Base-by-base conservation (phyloP, 2,329 filamentous ascomycete genomes). In the Colletotrichum ledebouriae region DNA sequence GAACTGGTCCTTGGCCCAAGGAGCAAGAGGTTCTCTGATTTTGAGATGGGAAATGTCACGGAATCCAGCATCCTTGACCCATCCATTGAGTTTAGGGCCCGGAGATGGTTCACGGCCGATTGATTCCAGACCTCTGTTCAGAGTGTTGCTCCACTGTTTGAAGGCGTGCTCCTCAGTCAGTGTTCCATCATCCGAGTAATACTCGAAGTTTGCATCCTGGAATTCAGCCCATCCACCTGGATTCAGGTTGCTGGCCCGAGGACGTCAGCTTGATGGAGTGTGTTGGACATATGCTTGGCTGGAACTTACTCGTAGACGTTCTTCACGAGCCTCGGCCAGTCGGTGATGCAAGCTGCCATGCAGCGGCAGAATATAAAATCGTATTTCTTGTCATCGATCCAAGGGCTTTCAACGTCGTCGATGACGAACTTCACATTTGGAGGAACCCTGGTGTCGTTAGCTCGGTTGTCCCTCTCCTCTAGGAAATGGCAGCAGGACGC, bases 61-160 rank as follows among this genome's bases (percentile, higher is more conserved):
- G 61, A 84, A 84, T 0, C 82, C 82, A 1, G 75, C 74, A 22
- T 80, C 76, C 4, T 76, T 75, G 5, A 77, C 70, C 76, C 76
- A 80, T 3, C 60, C 44, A 6, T 70, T 63, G 50, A 63, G 49
- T 11, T 63, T 29, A 58, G 73, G 69, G 47, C 68, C 73, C 0
- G 78, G 78, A 1, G 49, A 29, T 4, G 41, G 39, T 9, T 63
- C 59, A 4, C 42, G 49, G 4, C 4, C 59, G 53, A 33, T 66
- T 60, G 5, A 66, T n/a, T 13, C 46, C 13, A 4, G 80, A 75
- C 49, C 80, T 78, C 66, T 71, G 12, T 78, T 75, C 3, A 74
- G 67, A 0, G 46, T 47, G 4, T 58, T 46, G 17, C 69, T 69
- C 73, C 72, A 73, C 4, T 69, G 37, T 10, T 37, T 55, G 4